These are phyloP conservation scores for Sphagnum tenellum DNA, from an alignment of 225 moss, liverwort and hornwort genomes.

Conservation along the genomic window DNA sequence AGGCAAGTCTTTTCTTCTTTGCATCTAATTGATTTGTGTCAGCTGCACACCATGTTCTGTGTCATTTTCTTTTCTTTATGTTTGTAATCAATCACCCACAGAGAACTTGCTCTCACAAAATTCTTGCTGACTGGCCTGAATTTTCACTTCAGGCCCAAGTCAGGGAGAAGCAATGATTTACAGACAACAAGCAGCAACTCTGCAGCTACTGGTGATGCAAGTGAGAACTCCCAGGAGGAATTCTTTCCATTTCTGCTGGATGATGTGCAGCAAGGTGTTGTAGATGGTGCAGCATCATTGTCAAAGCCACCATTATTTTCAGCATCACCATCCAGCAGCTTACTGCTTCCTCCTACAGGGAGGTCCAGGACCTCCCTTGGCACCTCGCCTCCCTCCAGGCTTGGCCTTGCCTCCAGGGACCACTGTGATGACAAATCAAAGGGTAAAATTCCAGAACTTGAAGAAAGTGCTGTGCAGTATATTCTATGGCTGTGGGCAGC, in stretches of 20 bases:
- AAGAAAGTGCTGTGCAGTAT: conserved; percentile 32
- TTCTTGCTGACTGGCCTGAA: no score
- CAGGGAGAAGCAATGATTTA: conserved; percentile 23
- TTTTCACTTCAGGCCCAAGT: conserved; percentile 38
- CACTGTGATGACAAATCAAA: conserved; percentile 58
- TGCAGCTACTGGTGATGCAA: conserved; percentile 54
- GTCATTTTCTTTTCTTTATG: no score
- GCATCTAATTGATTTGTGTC: no score
- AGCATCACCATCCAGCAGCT: conserved; percentile 46
- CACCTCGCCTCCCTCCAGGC: conserved; percentile 45
- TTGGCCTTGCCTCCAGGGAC: conserved; percentile 45
- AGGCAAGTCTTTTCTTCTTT: no score
- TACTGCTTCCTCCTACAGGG: conserved; percentile 54
- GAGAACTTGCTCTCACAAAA: no score
- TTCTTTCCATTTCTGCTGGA: conserved; percentile 78
- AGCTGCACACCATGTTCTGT: no score
- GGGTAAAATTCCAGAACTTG: conserved; percentile 32
- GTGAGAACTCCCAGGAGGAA: conserved; percentile 70
- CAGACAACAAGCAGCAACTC: conserved; percentile 35
- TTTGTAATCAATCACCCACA: no score
- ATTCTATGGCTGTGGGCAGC: conserved; percentile 9
- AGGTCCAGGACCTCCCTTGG: conserved; percentile 34
- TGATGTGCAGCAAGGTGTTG: conserved; percentile 64
- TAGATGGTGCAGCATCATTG: conserved; percentile 32
- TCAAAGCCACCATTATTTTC: conserved; percentile 48